Evolutionary conservation across 192 early-diverging fungal species (phyloP).

Genomic region (Polychytrium aggregatum): DNA sequence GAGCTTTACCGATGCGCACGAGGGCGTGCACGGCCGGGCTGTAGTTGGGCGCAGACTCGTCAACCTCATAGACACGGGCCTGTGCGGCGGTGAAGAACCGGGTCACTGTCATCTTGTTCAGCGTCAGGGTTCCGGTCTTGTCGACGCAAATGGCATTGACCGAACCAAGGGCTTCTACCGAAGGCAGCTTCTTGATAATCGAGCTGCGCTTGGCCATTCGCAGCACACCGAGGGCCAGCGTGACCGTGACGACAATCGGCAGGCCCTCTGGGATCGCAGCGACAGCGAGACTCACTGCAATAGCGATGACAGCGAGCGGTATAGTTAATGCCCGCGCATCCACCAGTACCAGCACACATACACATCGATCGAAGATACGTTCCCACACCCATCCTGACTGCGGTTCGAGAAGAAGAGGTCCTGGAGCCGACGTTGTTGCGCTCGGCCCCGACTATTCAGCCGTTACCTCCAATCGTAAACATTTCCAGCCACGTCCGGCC

Average conservation of each 20-base stretch:
- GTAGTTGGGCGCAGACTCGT: constrained; percentile 23
- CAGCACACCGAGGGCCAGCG: constrained; percentile 84
- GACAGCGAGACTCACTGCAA: constrained; percentile 74
- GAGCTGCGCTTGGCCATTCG: constrained; percentile 84
- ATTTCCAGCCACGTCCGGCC: constrained; percentile 85
- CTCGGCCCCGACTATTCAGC: too few relatives aligned
- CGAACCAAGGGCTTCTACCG: constrained; percentile 86
- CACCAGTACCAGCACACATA: too few relatives aligned
- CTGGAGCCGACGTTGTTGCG: too few relatives aligned
- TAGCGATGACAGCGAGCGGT: too few relatives aligned
- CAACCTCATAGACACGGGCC: constrained; percentile 26
- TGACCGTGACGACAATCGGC: constrained; percentile 94
- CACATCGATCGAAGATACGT: too few relatives aligned
- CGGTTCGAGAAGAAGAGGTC: too few relatives aligned
- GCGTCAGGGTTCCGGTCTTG: constrained; percentile 95
- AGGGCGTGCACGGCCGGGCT: too few relatives aligned
- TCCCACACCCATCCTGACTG: too few relatives aligned
- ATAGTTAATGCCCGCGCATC: too few relatives aligned
- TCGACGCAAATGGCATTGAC: constrained; percentile 94
- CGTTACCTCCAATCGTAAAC: constrained; percentile 88
- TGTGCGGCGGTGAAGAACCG: constrained; percentile 57
- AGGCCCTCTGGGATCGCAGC: constrained; percentile 98
- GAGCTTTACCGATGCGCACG: constrained; percentile 37
- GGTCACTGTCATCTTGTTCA: constrained; percentile 91
- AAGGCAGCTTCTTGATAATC: constrained; percentile 90